Evolutionary conservation across 2,329 filamentous ascomycete genomes (phyloP), one percentile per base, ranked within the genome.

Genomic region (Alternaria sp.): DNA sequence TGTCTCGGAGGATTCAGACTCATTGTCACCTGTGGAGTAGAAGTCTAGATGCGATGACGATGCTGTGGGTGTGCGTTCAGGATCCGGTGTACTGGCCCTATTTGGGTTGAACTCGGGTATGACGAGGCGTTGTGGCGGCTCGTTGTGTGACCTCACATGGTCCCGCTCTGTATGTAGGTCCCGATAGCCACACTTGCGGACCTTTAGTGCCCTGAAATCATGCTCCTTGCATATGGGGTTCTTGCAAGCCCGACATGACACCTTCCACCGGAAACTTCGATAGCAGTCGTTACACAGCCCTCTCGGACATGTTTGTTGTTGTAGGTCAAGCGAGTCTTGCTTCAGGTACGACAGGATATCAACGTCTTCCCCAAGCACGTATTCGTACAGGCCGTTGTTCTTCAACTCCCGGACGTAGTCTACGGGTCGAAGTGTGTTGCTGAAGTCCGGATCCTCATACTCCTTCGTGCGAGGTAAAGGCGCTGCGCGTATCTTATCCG

Each of bases 181-280:
- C 66, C 84, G 80, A 68, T 84, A 88, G 18, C 87, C 87, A 70
- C 87, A 88, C 53, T 87, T 87, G 41, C 86, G 81, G 26, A 87
- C 79, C 57, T 86, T 85, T 20, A 87, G 79, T 14, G 83, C 86
- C 25, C 86, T 83, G 47, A 88, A 83, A 67, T 88, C 87, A 72
- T 88, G 87, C 68, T 88, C 86, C 68, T 87, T 87, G 75, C 87
- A 88, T 25, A 88, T 78, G 3, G 86, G 82, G 58, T 82, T 86
- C 44, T 86, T 86, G 77, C 87, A 88, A 46, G 80, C 82, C 69
- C 86, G 85, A 74, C 87, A 88, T 43, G 85, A 82, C n/a, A 88
- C 83, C 69, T 87, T 87, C 87, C 87, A 88, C 51, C 85, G 82
- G 50, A 86, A 84, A n/a, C 84, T 85, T 28, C 84, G 82, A 66